Conservation (phyloP, 2,329 filamentous ascomycete genomes). For the Phialemoniopsis sp. region DNA sequence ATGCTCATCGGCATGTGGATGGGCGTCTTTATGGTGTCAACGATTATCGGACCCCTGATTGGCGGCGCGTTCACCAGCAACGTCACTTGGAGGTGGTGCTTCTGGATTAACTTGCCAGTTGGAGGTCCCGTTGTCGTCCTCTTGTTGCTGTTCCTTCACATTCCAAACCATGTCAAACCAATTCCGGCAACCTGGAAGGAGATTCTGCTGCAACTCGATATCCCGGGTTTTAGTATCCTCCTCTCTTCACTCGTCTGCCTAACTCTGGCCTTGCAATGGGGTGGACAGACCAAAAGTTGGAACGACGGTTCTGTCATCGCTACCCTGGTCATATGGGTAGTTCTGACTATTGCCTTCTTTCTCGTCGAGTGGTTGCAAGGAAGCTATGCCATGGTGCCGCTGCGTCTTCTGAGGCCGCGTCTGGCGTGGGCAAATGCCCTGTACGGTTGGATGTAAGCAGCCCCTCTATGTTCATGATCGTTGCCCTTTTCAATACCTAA, state of each 20-base stretch:
- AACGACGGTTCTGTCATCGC: conserved; percentile 23
- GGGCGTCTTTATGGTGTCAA: conserved; percentile 8
- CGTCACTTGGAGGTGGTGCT: conserved; percentile 50
- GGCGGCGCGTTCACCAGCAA: conserved; percentile 53
- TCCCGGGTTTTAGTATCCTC: conserved; percentile 6
- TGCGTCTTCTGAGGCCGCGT: no score
- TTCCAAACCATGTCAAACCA: conserved; percentile 10
- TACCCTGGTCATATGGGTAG: conserved; percentile 26
- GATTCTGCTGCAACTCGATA: conserved; percentile 5
- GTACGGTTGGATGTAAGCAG: no score
- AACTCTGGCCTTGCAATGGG: conserved; percentile 44
- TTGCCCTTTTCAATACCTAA: no score
- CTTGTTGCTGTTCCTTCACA: conserved; percentile 19
- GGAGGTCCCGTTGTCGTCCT: conserved; percentile 6
- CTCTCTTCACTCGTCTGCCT: conserved; percentile 32
- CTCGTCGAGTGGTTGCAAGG: conserved; percentile 23
- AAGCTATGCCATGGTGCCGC: conserved; percentile 34
- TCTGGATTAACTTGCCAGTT: conserved; percentile 34
- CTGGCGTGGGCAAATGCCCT: no score
- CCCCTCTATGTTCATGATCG: no score
- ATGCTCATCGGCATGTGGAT: neutral
- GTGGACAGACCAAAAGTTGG: conserved; percentile 20
- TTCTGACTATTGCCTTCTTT: conserved; percentile 22
- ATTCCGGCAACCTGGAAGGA: conserved; percentile 1
- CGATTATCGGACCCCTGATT: conserved; percentile 45